Conservation (phyloP, 148 eudicot genomes). For the Euryodendron excelsum region DNA sequence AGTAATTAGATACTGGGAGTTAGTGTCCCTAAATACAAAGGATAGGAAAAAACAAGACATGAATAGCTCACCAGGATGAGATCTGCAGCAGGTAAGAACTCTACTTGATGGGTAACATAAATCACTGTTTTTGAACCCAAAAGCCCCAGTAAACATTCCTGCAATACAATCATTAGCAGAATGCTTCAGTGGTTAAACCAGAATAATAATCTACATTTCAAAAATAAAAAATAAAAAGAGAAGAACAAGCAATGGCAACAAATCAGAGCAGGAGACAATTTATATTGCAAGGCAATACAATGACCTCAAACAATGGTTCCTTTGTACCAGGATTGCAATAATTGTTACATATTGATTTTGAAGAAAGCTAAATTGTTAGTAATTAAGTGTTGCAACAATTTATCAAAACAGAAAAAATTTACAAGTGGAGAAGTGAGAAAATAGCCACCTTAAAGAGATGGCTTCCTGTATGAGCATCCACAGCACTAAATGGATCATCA, state of each 20-base stretch:
- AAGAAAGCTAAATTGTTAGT: no score
- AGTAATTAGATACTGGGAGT: background rate
- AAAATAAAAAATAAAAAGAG: background rate
- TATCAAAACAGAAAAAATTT: background rate
- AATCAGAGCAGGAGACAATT: background rate
- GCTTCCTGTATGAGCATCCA: slow-evolving; percentile 61
- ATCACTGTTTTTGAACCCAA: slow-evolving; percentile 46
- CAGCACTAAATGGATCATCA: slow-evolving; percentile 68
- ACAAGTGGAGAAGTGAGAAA: slow-evolving; percentile 7
- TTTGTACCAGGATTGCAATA: no score
- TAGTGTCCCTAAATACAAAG: background rate
- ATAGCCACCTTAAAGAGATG: slow-evolving; percentile 50
- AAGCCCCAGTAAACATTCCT: slow-evolving; percentile 54
- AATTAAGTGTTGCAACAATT: no score
- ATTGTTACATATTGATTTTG: no score
- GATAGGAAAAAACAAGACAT: background rate
- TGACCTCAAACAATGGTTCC: background rate
- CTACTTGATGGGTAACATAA: slow-evolving; percentile 66
- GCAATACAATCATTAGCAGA: slow-evolving; percentile 11
- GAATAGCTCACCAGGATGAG: slow-evolving; percentile 49
- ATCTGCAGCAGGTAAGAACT: slow-evolving; percentile 59
- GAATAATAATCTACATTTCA: background rate
- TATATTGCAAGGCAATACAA: background rate
- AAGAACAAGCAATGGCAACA: background rate
- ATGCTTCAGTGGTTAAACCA: background rate